Conservation (phyloP, 73 alveolate genomes). For the Urostyla sp. region DNA sequence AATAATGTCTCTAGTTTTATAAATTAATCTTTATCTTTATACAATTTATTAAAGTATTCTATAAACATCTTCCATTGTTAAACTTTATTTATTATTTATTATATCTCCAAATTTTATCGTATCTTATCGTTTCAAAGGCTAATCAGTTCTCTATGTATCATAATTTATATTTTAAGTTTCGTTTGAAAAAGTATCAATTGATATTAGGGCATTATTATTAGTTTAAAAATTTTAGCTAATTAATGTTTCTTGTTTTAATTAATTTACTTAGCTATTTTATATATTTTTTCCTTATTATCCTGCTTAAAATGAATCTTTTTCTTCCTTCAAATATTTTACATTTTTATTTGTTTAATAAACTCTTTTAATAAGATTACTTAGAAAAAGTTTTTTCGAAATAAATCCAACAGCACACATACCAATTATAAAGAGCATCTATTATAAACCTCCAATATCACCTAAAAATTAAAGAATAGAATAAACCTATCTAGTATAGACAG, state of each 20-base stretch:
- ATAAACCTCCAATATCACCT: slow-evolving; percentile 45
- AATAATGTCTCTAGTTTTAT: not conserved
- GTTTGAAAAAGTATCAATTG: too few species aligned
- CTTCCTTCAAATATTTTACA: not conserved
- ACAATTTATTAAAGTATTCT: not conserved
- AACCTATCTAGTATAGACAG: slow-evolving; percentile 6
- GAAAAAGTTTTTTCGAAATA: slow-evolving; percentile 4
- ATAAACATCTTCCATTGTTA: slow-evolving; percentile 10
- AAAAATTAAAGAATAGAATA: not conserved
- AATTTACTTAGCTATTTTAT: too few species aligned
- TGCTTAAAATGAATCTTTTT: too few species aligned
- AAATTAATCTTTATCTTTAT: slow-evolving; percentile 4
- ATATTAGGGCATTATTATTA: too few species aligned
- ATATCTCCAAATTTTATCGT: too few species aligned
- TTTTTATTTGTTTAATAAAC: slow-evolving; percentile 7
- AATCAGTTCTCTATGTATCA: too few species aligned
- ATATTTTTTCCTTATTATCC: too few species aligned
- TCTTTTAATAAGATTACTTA: not conserved
- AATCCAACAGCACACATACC: slow-evolving; percentile 8
- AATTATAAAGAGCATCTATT: not conserved
- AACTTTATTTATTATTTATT: not conserved
- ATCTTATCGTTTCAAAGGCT: too few species aligned
- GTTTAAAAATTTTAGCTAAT: too few species aligned
- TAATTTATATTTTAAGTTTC: too few species aligned
- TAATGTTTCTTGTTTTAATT: too few species aligned